A percentile compares a stretch with the other conserved stretches of the same genome.
These are phyloP conservation scores for Aureobasidium sp. DNA, from an alignment of 2,329 filamentous ascomycete species.

Conservation along the genomic window DNA sequence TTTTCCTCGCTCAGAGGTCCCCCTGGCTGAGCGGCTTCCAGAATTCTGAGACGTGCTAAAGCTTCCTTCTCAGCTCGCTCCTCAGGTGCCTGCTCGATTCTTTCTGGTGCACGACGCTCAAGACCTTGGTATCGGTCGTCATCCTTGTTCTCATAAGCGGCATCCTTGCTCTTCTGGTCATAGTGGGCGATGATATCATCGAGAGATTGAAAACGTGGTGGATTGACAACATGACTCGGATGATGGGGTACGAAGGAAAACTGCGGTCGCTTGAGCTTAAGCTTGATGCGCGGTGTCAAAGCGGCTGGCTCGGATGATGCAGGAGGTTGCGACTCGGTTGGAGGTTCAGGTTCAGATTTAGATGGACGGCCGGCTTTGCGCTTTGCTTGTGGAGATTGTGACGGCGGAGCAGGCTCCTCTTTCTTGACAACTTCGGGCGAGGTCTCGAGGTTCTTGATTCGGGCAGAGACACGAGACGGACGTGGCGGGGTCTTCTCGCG, in stretches of 20 bases:
- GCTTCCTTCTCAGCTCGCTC: constrained; percentile 58
- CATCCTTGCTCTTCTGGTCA: constrained; percentile 28
- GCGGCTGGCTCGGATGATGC: neutral
- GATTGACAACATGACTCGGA: constrained; percentile 26
- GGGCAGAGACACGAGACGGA: constrained; percentile 4
- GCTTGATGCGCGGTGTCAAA: constrained; percentile 4
- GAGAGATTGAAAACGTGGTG: constrained; percentile 25
- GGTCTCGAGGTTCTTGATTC: constrained; percentile 3
- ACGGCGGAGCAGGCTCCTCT: neutral
- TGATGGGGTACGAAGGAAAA: constrained; percentile 22
- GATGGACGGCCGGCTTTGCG: constrained; percentile 12
- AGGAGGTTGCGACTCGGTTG: neutral
- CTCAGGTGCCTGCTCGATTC: constrained; percentile 44
- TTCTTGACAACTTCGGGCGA: neutral
- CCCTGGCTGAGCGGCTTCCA: constrained; percentile 66
- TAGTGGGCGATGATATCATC: constrained; percentile 28
- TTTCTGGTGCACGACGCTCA: constrained; percentile 39
- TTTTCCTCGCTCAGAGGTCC: constrained; percentile 64
- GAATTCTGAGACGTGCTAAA: constrained; percentile 58
- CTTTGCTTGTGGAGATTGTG: constrained; percentile 4
- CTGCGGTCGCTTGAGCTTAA: constrained; percentile 12
- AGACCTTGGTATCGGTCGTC: constrained; percentile 29
- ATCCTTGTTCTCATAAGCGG: constrained; percentile 41
- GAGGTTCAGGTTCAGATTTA: neutral
- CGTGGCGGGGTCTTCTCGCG: constrained; percentile 6